Percentiles rank a stretch among this genome's conserved stretches.
phyloP scores from a whole-genome alignment of 441 rosid genomes.

The Cnidoscolus chayamansa region DNA sequence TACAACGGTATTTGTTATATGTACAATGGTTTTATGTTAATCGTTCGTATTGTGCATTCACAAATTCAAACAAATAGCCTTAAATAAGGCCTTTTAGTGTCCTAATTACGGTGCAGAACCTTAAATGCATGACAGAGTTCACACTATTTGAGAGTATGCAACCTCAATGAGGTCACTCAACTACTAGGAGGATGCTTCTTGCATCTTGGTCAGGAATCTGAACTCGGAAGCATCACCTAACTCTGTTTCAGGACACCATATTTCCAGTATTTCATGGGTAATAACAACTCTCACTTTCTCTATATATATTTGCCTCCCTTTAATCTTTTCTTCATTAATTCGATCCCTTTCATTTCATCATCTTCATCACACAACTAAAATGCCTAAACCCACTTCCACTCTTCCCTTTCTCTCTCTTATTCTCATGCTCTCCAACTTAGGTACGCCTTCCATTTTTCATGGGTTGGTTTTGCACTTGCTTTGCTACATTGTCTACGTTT shows the following conservation, averaged over 20 bases:
- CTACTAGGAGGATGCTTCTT: neutral
- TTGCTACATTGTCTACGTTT: neutral
- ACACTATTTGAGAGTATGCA: neutral
- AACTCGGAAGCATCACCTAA: constrained; percentile 2
- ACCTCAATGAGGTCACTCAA: neutral
- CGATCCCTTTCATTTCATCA: neutral
- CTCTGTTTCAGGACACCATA: neutral
- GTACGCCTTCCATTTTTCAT: constrained; percentile 6
- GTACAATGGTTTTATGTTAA: too few relatives aligned
- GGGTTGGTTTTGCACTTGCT: neutral
- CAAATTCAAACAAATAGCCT: too few relatives aligned
- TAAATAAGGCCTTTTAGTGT: too few relatives aligned
- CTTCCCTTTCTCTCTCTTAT: neutral
- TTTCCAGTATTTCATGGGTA: neutral
- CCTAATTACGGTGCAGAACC: neutral
- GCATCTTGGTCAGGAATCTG: neutral
- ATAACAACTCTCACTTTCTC: too few relatives aligned
- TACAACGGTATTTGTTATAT: too few relatives aligned
- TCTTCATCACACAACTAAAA: constrained; percentile 12
- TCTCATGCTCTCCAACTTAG: constrained; percentile 13
- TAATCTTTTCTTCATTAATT: neutral
- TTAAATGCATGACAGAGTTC: neutral
- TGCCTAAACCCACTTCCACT: constrained; percentile 17
- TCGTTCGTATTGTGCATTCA: too few relatives aligned
- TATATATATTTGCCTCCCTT: neutral